phyloP scores from a whole-genome alignment of 2,329 filamentous ascomycete genomes.

The Calonectria hongkongensis region DNA sequence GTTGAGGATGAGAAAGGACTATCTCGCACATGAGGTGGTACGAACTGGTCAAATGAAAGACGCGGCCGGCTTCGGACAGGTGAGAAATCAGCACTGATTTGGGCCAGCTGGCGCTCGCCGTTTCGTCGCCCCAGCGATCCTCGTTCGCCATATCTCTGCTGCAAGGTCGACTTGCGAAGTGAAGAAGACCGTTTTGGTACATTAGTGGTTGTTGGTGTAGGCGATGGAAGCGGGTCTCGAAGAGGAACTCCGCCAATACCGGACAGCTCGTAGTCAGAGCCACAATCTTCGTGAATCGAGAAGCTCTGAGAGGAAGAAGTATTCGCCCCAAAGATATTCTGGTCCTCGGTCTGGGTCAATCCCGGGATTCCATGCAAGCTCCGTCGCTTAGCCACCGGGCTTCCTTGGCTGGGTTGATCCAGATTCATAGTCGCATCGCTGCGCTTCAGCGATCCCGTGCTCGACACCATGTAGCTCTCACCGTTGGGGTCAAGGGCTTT shows the following conservation, averaged over 20 bases:
- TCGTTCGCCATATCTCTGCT: slow-evolving; percentile 85
- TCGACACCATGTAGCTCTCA: slow-evolving; percentile 57
- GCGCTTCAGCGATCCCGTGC: slow-evolving; percentile 90
- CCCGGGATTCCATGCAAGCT: slow-evolving; percentile 87
- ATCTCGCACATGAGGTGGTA: slow-evolving; percentile 79
- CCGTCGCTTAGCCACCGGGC: slow-evolving; percentile 92
- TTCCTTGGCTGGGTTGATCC: slow-evolving; percentile 85
- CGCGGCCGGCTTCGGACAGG: slow-evolving; percentile 80
- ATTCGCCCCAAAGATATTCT: slow-evolving; percentile 85
- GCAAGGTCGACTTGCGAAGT: slow-evolving; percentile 88
- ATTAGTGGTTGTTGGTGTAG: slow-evolving; percentile 68
- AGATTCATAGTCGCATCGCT: slow-evolving; percentile 93
- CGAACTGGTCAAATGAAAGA: slow-evolving; percentile 86
- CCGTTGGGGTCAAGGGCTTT: slow-evolving; percentile 69
- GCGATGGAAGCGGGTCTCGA: slow-evolving; percentile 66
- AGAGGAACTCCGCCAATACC: slow-evolving; percentile 56
- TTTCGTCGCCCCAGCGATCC: slow-evolving; percentile 77
- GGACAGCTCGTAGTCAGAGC: slow-evolving; percentile 72
- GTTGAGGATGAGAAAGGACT: slow-evolving; percentile 77
- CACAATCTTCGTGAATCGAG: slow-evolving; percentile 71
- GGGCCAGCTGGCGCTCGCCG: slow-evolving; percentile 73
- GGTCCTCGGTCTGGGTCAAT: slow-evolving; percentile 73
- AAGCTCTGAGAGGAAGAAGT: slow-evolving; percentile 66
- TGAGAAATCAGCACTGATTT: slow-evolving; percentile 71
- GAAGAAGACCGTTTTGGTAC: slow-evolving; percentile 84